phyloP scores from a whole-genome alignment of 768 basidiomycete genomes.

The Coprinopsis cinerea region DNA sequence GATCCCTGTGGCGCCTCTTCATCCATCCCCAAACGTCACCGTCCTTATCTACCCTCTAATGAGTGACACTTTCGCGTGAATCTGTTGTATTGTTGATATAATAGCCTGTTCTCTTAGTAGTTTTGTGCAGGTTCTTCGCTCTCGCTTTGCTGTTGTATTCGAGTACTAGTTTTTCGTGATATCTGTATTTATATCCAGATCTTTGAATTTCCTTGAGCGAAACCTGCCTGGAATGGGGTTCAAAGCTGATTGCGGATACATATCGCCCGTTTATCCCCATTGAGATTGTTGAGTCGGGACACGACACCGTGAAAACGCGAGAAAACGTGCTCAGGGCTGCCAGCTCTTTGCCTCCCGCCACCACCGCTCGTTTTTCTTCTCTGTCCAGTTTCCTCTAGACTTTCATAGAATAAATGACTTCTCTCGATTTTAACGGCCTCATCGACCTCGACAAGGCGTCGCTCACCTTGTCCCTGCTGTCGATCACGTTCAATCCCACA shows the following conservation, averaged over 20 bases:
- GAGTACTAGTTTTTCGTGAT: too few relatives aligned
- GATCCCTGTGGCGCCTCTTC: too few relatives aligned
- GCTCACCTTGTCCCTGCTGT: slow-evolving; percentile 55
- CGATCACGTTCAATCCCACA: slow-evolving; percentile 86
- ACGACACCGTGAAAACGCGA: background rate
- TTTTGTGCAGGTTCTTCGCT: background rate
- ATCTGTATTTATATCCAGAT: slow-evolving; percentile 1
- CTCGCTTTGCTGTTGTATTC: slow-evolving; percentile 2
- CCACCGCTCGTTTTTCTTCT: background rate
- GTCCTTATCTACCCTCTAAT: too few relatives aligned
- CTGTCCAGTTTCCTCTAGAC: background rate
- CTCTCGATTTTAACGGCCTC: slow-evolving; percentile 15
- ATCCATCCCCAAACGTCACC: too few relatives aligned
- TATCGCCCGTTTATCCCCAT: background rate
- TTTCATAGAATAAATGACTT: background rate
- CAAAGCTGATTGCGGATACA: background rate
- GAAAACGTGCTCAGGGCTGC: background rate
- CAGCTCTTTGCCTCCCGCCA: background rate
- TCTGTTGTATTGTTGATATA: too few relatives aligned
- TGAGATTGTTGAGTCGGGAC: background rate
- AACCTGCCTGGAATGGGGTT: background rate
- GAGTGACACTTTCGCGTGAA: too few relatives aligned
- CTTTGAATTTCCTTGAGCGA: too few relatives aligned
- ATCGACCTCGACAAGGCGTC: slow-evolving; percentile 64
- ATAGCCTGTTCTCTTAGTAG: too few relatives aligned